A percentile compares a stretch with the other conserved stretches of the same genome.
Evolutionary conservation across 108 stramenopile species (phyloP).

Genomic region (Nitzschia sp.): DNA sequence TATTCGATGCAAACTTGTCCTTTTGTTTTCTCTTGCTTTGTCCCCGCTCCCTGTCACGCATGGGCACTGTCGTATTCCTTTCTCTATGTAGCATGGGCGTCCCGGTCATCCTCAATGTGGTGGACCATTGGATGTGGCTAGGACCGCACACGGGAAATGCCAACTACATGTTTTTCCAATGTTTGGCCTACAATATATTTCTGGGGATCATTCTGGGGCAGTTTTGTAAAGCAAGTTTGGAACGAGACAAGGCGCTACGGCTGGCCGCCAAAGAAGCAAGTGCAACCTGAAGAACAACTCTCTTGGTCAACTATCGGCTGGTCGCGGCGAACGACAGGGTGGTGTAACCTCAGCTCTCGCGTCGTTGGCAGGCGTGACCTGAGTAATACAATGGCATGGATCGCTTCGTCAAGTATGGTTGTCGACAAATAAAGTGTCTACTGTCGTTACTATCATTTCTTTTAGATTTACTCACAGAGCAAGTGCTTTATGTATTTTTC

Average conservation of each 20-base stretch:
- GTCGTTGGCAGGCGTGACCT: no score
- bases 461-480: no score
- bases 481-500: no score
- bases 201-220: constrained; percentile 39
- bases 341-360: no score
- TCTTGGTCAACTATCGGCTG: no score
- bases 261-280: background rate
- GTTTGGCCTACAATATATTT: constrained; percentile 76
- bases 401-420: no score
- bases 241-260: constrained; percentile 40
- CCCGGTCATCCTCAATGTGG: constrained; percentile 59
- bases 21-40: constrained; percentile 49
- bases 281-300: no score
- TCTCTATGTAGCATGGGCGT: constrained; percentile 57
- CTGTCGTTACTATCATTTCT: no score
- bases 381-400: no score
- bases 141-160: constrained; percentile 72
- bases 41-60: constrained; percentile 61
- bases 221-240: constrained; percentile 31
- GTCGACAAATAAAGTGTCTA: no score
- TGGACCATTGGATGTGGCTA: constrained; percentile 80
- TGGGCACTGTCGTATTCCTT: constrained; percentile 47
- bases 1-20: constrained; percentile 61
- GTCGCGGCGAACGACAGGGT: no score
- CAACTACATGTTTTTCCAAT: constrained; percentile 85